These are phyloP conservation scores for Collybiopsis luxurians DNA, from an alignment of 768 basidiomycete species.

Conservation along the genomic window DNA sequence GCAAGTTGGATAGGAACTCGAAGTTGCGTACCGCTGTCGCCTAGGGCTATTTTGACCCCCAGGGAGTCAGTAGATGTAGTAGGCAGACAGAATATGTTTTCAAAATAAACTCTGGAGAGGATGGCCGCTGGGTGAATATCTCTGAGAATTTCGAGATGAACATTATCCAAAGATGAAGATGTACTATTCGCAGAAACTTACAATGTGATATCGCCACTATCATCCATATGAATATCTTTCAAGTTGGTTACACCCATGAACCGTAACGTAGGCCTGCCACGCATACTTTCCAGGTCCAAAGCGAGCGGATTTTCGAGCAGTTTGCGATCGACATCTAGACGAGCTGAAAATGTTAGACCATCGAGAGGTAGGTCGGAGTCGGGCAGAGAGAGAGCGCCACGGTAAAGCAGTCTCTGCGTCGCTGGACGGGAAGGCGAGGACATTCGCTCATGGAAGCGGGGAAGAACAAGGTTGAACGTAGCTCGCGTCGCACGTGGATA, in stretches of 20 bases:
- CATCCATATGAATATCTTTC: slow-evolving; percentile 58
- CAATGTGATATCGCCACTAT: slow-evolving; percentile 48
- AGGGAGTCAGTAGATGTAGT: slow-evolving; percentile 38
- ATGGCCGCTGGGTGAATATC: slow-evolving; percentile 68
- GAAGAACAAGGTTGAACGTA: no score
- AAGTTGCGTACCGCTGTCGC: slow-evolving; percentile 62
- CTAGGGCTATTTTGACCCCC: slow-evolving; percentile 68
- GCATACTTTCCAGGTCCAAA: slow-evolving; percentile 77
- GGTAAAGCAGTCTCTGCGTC: slow-evolving; percentile 61
- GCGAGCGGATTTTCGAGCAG: slow-evolving; percentile 70
- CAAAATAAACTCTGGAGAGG: slow-evolving; percentile 64
- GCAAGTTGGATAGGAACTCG: no score
- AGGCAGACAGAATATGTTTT: slow-evolving; percentile 62
- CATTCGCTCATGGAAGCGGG: not conserved
- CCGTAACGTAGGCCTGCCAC: slow-evolving; percentile 61
- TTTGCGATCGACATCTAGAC: slow-evolving; percentile 37
- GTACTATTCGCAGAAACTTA: slow-evolving; percentile 29
- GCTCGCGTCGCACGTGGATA: no score
- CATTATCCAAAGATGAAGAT: slow-evolving; percentile 17
- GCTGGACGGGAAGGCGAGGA: slow-evolving; percentile 2
- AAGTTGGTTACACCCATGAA: slow-evolving; percentile 54
- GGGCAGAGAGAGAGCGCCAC: slow-evolving; percentile 70
- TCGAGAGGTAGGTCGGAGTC: slow-evolving; percentile 73
- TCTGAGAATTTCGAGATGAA: slow-evolving; percentile 29
- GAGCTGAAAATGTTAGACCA: slow-evolving; percentile 66